Percentiles rank a stretch among this genome's conserved stretches.
Evolutionary conservation across 371 early-diverging fungal species (phyloP).

Genomic region (Chytridiales sp.): DNA sequence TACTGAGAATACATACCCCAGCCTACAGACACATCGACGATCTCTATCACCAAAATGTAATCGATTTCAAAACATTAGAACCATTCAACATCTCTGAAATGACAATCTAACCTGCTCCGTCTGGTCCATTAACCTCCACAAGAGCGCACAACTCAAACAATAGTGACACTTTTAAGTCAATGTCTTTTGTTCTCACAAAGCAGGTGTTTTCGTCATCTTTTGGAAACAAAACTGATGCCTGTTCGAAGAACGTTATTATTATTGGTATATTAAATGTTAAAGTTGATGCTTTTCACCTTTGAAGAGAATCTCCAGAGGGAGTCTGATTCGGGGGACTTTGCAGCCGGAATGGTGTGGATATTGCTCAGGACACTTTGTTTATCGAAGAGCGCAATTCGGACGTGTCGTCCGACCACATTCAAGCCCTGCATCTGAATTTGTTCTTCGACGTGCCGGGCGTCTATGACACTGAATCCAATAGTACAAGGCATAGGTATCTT

Average conservation of each 20-base stretch:
- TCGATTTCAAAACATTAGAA: neutral
- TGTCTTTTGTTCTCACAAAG: conserved; percentile 38
- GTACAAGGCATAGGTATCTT: conserved; percentile 31
- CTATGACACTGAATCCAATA: conserved; percentile 40
- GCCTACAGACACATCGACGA: conserved; percentile 40
- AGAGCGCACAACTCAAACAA: conserved; percentile 45
- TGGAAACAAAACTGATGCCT: conserved; percentile 46
- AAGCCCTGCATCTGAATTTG: conserved; percentile 8
- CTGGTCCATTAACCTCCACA: conserved; percentile 20
- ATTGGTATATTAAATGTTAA: neutral
- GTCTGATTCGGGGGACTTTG: conserved; percentile 22
- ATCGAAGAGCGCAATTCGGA: conserved; percentile 48
- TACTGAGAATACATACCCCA: too few relatives aligned
- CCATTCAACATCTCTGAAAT: too few relatives aligned
- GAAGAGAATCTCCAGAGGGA: conserved; percentile 40
- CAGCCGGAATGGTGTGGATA: conserved; percentile 42
- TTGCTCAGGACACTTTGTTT: conserved; percentile 38
- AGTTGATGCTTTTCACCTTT: conserved; percentile 23
- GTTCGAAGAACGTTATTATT: neutral
- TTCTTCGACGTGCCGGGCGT: conserved; percentile 29
- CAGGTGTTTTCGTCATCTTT: conserved; percentile 49
- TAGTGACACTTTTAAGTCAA: conserved; percentile 40
- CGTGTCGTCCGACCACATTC: conserved; percentile 38
- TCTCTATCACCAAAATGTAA: conserved; percentile 3
- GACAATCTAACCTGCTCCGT: conserved; percentile 12